A percentile compares a stretch with the other conserved stretches of the same genome.
Evolutionary conservation across 495 filamentous ascomycete species (phyloP).

Genomic region (Rusavskia elegans): DNA sequence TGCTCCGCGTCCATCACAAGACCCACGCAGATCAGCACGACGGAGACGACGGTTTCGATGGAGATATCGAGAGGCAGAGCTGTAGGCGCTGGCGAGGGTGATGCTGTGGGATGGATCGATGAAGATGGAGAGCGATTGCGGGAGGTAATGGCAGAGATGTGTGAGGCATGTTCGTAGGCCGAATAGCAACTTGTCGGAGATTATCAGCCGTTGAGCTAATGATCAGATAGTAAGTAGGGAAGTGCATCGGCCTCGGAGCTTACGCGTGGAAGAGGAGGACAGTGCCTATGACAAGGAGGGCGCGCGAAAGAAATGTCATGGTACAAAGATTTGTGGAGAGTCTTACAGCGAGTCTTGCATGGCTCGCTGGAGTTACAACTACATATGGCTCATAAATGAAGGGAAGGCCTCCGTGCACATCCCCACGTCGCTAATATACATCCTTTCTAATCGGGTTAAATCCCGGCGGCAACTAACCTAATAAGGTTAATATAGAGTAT

Average conservation of each 20-base stretch:
- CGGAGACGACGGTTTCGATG: constrained; percentile 45
- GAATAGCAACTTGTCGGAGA: constrained; percentile 52
- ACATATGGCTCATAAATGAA: background rate
- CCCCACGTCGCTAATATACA: no score
- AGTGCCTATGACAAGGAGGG: constrained; percentile 43
- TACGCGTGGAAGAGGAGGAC: constrained; percentile 61
- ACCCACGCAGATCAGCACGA: constrained; percentile 50
- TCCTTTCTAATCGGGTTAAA: no score
- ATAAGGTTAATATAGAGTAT: no score
- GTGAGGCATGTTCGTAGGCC: constrained; percentile 62
- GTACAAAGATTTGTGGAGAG: background rate
- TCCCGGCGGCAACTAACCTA: no score
- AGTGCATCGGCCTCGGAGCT: constrained; percentile 13
- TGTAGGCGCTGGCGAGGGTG: background rate
- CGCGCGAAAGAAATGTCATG: constrained; percentile 4
- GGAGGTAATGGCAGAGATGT: constrained; percentile 21
- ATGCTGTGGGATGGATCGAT: background rate
- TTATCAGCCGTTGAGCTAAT: background rate
- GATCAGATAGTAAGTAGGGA: background rate
- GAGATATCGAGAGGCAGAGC: constrained; percentile 54
- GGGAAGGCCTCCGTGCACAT: no score
- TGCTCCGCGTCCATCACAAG: constrained; percentile 54
- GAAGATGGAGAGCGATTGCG: no score
- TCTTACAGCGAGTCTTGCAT: background rate
- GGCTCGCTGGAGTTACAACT: background rate